phyloP scores from a whole-genome alignment of 2,329 filamentous ascomycete species.

The Aspergillus sp. region DNA sequence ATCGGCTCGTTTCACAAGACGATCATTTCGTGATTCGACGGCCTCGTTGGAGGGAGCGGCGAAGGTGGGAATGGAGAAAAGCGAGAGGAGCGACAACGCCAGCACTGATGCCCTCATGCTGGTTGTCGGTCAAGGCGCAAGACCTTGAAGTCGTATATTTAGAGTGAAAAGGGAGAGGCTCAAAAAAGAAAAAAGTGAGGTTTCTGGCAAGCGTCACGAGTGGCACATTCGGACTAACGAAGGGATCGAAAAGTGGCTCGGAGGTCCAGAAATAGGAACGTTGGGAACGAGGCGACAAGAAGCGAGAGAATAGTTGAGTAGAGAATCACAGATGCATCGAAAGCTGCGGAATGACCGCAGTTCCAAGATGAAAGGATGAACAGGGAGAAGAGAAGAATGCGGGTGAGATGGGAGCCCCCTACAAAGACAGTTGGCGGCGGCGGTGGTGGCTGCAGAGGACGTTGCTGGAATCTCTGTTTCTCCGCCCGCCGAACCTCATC shows the following conservation, averaged over 20 bases:
- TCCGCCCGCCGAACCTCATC: slow-evolving; percentile 33
- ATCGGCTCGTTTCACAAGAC: slow-evolving; percentile 27
- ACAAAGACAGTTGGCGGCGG: slow-evolving; percentile 6
- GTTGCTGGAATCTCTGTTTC: slow-evolving; percentile 31
- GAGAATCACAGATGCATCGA: not conserved
- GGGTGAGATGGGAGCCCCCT: slow-evolving; percentile 18
- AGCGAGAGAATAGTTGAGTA: not conserved
- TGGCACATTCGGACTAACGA: slow-evolving; percentile 26
- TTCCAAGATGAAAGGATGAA: slow-evolving; percentile 2
- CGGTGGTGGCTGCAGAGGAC: slow-evolving; percentile 1
- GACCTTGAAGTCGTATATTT: slow-evolving; percentile 11
- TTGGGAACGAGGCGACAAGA: not conserved
- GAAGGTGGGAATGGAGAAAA: slow-evolving; percentile 33
- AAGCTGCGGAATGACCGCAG: slow-evolving; percentile 8
- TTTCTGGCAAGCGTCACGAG: slow-evolving; percentile 25
- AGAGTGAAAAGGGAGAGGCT: not conserved
- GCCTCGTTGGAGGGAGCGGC: slow-evolving; percentile 24
- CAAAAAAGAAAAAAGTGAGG: slow-evolving; percentile 14
- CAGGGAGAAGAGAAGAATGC: slow-evolving; percentile 9
- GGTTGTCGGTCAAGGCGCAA: slow-evolving; percentile 17
- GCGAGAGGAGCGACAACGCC: slow-evolving; percentile 36
- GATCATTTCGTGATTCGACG: slow-evolving; percentile 15
- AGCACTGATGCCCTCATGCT: slow-evolving; percentile 39
- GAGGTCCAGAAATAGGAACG: slow-evolving; percentile 5
- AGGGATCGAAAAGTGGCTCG: slow-evolving; percentile 9